Percentiles rank a stretch among this genome's conserved stretches.
phyloP scores from a whole-genome alignment of 2,329 filamentous ascomycete species.

The Fusarium heterosporum region DNA sequence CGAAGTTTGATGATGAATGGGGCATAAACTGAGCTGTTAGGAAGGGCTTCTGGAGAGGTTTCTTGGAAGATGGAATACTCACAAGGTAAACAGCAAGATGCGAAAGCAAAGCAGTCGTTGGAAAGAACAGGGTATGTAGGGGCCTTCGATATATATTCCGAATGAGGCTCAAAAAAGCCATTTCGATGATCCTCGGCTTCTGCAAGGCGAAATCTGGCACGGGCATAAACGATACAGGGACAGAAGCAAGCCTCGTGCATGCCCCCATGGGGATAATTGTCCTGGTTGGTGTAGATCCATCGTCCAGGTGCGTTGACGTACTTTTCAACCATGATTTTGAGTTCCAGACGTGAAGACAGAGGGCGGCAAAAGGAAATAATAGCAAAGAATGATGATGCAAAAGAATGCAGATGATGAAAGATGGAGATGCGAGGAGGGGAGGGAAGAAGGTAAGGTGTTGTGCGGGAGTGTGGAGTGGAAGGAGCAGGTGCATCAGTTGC shows the following conservation, averaged over 20 bases:
- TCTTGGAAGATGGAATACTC: slow-evolving; percentile 14
- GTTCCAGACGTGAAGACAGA: neutral
- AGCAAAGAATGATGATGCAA: neutral
- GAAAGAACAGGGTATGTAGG: slow-evolving; percentile 2
- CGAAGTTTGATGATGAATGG: slow-evolving; percentile 48
- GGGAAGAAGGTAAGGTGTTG: neutral
- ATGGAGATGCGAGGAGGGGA: too few species aligned
- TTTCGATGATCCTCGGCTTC: neutral
- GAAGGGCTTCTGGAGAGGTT: neutral
- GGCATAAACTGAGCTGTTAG: slow-evolving; percentile 48
- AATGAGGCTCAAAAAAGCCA: slow-evolving; percentile 5
- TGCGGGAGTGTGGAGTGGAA: neutral
- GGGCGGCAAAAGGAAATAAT: neutral
- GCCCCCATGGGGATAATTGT: accelerated
- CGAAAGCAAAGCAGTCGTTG: slow-evolving; percentile 1
- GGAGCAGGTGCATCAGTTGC: neutral
- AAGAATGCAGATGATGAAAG: too few species aligned
- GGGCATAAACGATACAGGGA: slow-evolving; percentile 21
- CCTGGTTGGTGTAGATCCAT: neutral
- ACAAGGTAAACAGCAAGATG: slow-evolving; percentile 47
- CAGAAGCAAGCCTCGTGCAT: slow-evolving; percentile 3
- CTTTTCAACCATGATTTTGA: neutral
- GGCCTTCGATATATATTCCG: slow-evolving; percentile 1
- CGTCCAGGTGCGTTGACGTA: neutral
- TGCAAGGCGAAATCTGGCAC: slow-evolving; percentile 6